A percentile compares a stretch with the other conserved stretches of the same genome.
These are phyloP conservation scores for Darksidea phi DNA, from an alignment of 495 filamentous ascomycete species.

Conservation along the genomic window DNA sequence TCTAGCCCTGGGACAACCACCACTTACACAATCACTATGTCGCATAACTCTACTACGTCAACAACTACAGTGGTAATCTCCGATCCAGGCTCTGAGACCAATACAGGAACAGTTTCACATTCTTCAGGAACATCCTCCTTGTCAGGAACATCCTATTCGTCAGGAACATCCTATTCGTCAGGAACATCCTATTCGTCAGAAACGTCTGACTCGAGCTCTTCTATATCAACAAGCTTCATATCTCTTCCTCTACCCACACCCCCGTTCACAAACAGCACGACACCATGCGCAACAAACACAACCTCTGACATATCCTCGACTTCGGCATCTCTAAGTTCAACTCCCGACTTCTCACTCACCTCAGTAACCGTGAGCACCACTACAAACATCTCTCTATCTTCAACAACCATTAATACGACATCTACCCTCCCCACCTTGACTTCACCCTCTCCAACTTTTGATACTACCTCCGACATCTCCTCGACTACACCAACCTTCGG, in stretches of 20 bases:
- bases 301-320: neutral
- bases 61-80: conserved; percentile 2
- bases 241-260: conserved; percentile 1
- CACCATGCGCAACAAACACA: neutral
- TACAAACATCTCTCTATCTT: neutral
- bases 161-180: neutral
- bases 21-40: neutral
- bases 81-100: neutral
- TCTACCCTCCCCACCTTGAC: neutral
- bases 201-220: neutral
- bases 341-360: no score
- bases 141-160: neutral
- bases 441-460: neutral
- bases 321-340: neutral
- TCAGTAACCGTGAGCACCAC: neutral
- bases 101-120: neutral
- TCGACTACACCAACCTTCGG: neutral
- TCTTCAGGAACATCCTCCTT: neutral
- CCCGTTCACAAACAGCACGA: conserved; percentile 7
- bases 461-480: neutral
- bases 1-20: neutral
- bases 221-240: neutral
- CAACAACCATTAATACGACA: neutral
- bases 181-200: neutral
- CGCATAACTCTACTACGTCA: conserved; percentile 6